Base-by-base conservation (phyloP, 1,284 basidiomycete genomes). In the Inonotus hispidus region DNA sequence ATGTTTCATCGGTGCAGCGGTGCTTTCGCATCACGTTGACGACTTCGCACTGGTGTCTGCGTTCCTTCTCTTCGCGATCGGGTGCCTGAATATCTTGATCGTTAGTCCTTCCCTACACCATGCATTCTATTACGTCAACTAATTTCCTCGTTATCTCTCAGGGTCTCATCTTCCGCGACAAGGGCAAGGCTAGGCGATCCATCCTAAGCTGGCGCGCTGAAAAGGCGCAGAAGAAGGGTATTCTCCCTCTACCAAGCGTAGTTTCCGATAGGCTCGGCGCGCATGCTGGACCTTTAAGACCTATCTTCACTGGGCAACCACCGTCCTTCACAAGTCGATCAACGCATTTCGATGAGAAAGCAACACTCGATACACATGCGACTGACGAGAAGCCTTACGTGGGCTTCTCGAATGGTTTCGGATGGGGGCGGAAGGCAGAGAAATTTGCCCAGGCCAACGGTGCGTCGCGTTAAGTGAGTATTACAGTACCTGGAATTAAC, bases 11-110 rank as follows among this genome's bases (percentile, higher is more conserved):
- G 88, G 89, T 19, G 87, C 88, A 0, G 84, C 87, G 55, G 84
- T 93, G 53, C 85, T 95, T 63, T 91, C 90, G 0, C 91, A 93
- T 72, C 86, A 85, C 68, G 86, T 90, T 60, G 80, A 85, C 65
- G 80, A 82, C 64, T 93, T 95, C 72, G 82, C 91, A 1, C 85
- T 93, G 67, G 90, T 93, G 60, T 80, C 90, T 1, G 88, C 87
- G 16, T 92, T 93, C 82, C 82, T 95, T 73, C 79, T 95, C 66
- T 95, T 95, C 75, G 79, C 92, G 53, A 71, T 95, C 58, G 92
- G 91, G 1, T 90, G 90, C 70, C 70, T 91, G 68, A 94, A 96
- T 78, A 85, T 92, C 64, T 72, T 93, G 62, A 78, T 87, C 53
- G 92, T 76, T 46, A 66, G 73, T 68, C 19, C n/a, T 29, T 35